Conservation (phyloP, 352 stramenopile species). For the Globisporangium iwayamae region DNA sequence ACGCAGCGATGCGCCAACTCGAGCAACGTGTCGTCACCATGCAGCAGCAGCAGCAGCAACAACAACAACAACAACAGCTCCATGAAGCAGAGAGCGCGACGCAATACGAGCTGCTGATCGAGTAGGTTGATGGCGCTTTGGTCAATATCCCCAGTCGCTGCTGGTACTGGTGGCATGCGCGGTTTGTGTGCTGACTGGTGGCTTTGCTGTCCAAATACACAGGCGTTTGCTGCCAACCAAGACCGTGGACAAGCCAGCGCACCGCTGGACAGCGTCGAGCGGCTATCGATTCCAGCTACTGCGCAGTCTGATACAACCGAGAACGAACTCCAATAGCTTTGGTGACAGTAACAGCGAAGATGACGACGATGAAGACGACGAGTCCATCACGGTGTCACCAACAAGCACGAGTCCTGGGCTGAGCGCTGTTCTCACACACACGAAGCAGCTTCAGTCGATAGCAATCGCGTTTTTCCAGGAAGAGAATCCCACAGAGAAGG, state of each 20-base stretch:
- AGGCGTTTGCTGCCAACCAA: constrained; percentile 7
- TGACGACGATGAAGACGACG: background rate
- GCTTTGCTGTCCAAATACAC: background rate
- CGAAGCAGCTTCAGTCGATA: background rate
- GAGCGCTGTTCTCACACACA: constrained; percentile 1
- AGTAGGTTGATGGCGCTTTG: constrained; percentile 5
- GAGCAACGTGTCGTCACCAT: constrained; percentile 11
- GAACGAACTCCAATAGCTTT: background rate
- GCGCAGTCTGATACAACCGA: constrained; percentile 30
- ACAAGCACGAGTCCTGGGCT: background rate
- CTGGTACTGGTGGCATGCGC: background rate
- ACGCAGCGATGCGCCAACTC: constrained; percentile 38
- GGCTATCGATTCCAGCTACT: constrained; percentile 52
- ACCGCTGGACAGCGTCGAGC: constrained; percentile 11
- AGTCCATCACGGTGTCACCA: background rate
- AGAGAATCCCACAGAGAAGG: background rate
- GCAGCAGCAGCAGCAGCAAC: background rate
- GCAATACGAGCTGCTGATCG: background rate
- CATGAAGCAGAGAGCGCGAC: background rate
- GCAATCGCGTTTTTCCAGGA: background rate
- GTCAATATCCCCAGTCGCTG: background rate
- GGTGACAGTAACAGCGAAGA: constrained; percentile 3
- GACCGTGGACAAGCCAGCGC: background rate
- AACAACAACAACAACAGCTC: background rate
- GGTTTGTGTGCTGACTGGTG: background rate